Conservation (phyloP, 1,284 basidiomycete genomes). For the Apiotrichum mycotoxinovorans region DNA sequence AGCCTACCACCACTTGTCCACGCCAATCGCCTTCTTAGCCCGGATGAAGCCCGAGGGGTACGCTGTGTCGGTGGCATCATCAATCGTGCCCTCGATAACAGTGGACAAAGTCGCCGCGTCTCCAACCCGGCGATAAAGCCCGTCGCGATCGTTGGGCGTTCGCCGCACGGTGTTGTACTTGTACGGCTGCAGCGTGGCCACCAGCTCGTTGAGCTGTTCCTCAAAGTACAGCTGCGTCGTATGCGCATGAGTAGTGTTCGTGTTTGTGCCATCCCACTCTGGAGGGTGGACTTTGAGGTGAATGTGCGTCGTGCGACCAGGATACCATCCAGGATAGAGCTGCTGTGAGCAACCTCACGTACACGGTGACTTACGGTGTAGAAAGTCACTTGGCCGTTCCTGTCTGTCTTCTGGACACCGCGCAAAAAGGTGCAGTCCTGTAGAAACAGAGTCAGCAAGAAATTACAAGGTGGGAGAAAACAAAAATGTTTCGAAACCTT, state of each 20-base stretch:
- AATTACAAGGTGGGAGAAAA: too few relatives aligned
- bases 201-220: slow-evolving; percentile 40
- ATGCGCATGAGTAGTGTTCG: slow-evolving; percentile 22
- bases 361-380: slow-evolving; percentile 7
- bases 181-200: slow-evolving; percentile 15
- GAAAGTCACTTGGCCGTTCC: slow-evolving; percentile 19
- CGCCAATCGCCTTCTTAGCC: background rate
- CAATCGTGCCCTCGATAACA: background rate
- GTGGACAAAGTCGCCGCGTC: slow-evolving; percentile 17
- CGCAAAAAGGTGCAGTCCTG: slow-evolving; percentile 31
- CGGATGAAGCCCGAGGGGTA: background rate
- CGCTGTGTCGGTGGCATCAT: background rate
- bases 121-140: slow-evolving; percentile 27
- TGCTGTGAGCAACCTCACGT: background rate
- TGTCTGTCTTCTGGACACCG: slow-evolving; percentile 24
- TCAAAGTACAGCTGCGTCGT: slow-evolving; percentile 28
- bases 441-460: background rate
- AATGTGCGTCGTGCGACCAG: slow-evolving; percentile 25
- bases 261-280: background rate
- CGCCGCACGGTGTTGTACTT: slow-evolving; percentile 12
- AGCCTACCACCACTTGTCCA: background rate
- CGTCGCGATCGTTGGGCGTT: slow-evolving; percentile 19
- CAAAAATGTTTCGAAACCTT: too few relatives aligned
- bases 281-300: slow-evolving; percentile 28
- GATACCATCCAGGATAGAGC: slow-evolving; percentile 29